These are phyloP conservation scores for Yarrowia sp. DNA, from an alignment of 805 yeast species.

Conservation along the genomic window DNA sequence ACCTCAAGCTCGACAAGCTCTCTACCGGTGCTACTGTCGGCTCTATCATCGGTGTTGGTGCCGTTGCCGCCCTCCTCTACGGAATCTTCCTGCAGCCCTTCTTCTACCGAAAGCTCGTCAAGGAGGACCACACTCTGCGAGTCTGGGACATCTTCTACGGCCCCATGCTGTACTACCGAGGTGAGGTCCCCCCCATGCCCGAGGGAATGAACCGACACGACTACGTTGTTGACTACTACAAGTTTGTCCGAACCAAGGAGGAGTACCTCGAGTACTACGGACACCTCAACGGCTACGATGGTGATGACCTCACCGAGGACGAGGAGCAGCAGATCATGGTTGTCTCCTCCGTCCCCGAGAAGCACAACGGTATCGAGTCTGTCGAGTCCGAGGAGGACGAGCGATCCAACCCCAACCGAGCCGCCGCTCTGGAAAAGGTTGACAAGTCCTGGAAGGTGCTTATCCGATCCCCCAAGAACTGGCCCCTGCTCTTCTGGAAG, in stretches of 20 bases:
- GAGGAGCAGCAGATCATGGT: slow-evolving; percentile 26
- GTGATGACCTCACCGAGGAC: slow-evolving; percentile 26
- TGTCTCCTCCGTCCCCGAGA: slow-evolving; percentile 25
- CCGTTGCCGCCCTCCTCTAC: slow-evolving; percentile 52
- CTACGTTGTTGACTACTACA: slow-evolving; percentile 62
- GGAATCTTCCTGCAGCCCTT: slow-evolving; percentile 58
- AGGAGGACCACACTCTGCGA: slow-evolving; percentile 64
- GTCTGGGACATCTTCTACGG: slow-evolving; percentile 58
- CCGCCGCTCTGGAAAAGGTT: slow-evolving; percentile 21
- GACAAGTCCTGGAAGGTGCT: slow-evolving; percentile 30
- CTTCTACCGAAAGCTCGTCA: slow-evolving; percentile 57
- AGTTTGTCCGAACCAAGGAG: slow-evolving; percentile 29
- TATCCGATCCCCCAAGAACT: slow-evolving; percentile 48
- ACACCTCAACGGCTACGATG: slow-evolving; percentile 27
- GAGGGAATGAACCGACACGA: slow-evolving; percentile 42
- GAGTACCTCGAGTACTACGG: slow-evolving; percentile 18
- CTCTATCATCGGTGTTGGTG: slow-evolving; percentile 64
- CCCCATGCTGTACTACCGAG: slow-evolving; percentile 58
- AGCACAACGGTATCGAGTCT: slow-evolving; percentile 14
- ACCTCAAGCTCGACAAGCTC: slow-evolving; percentile 54
- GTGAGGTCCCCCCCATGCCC: slow-evolving; percentile 65
- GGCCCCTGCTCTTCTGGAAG: slow-evolving; percentile 54
- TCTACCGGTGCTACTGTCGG: slow-evolving; percentile 54
- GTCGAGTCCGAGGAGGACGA: slow-evolving; percentile 29
- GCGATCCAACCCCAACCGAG: slow-evolving; percentile 38